These are phyloP conservation scores for Volvariella volvacea DNA, from an alignment of 1,284 basidiomycete species.

Conservation along the genomic window DNA sequence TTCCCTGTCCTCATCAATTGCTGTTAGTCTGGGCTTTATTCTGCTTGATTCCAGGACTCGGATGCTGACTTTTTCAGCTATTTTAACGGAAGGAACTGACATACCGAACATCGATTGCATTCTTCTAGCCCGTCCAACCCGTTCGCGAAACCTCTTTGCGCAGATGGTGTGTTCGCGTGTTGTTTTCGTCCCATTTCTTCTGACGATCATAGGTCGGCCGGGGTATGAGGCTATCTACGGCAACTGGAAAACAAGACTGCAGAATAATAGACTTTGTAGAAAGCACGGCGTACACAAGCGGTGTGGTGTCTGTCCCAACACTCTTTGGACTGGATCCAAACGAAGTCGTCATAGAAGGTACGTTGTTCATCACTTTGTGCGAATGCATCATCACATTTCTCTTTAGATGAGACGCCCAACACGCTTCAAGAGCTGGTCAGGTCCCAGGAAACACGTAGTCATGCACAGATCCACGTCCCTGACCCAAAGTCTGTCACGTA, in stretches of 20 bases:
- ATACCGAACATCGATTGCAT: conserved; percentile 93
- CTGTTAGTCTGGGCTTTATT: conserved; percentile 38
- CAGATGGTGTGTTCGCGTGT: conserved; percentile 72
- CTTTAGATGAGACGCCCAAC: conserved; percentile 43
- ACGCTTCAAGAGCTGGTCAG: conserved; percentile 34
- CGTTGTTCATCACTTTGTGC: too few relatives aligned
- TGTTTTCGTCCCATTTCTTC: not conserved
- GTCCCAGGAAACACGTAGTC: conserved; percentile 9
- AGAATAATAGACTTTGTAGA: conserved; percentile 92
- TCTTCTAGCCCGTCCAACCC: conserved; percentile 80
- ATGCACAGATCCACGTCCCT: conserved; percentile 31
- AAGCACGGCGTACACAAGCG: conserved; percentile 59
- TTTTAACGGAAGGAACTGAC: conserved; percentile 89
- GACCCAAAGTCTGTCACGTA: conserved; percentile 68
- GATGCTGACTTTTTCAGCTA: conserved; percentile 39
- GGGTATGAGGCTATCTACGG: conserved; percentile 82
- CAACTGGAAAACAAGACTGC: conserved; percentile 81
- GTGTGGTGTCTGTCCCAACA: conserved; percentile 78
- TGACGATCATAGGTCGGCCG: conserved; percentile 68
- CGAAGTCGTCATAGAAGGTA: conserved; percentile 56
- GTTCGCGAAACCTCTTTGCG: conserved; percentile 83
- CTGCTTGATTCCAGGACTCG: not conserved
- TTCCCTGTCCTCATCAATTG: conserved; percentile 93
- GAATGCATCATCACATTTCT: not conserved
- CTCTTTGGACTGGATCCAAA: conserved; percentile 83